Conservation (phyloP, 257 asterid genomes). For the Petunia secreta region DNA sequence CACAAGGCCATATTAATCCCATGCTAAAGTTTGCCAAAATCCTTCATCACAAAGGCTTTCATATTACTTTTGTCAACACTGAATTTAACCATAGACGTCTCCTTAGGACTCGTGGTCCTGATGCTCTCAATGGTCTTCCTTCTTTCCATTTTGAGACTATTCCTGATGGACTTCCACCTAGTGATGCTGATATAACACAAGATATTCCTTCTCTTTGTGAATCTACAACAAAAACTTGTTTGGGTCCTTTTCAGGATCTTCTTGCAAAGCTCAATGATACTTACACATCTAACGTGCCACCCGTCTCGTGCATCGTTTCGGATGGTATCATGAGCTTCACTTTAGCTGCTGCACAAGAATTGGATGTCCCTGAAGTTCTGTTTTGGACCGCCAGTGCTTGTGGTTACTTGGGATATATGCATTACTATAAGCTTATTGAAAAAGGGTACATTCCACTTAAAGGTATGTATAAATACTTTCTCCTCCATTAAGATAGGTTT, state of each 20-base stretch:
- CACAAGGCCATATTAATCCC: slow-evolving; percentile 27
- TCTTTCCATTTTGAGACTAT: slow-evolving; percentile 19
- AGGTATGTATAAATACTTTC: not conserved
- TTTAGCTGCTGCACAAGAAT: slow-evolving; percentile 20
- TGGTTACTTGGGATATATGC: slow-evolving; percentile 27
- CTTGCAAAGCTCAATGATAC: slow-evolving; percentile 8
- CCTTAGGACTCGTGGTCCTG: slow-evolving; percentile 4
- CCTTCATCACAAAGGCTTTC: not conserved
- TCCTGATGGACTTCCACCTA: slow-evolving; percentile 16
- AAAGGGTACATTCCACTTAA: slow-evolving; percentile 24
- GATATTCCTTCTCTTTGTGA: not conserved
- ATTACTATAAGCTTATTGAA: not conserved
- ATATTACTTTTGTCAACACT: not conserved
- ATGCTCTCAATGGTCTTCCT: not conserved
- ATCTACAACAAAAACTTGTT: not conserved
- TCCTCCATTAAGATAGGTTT: not conserved
- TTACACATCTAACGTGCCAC: not conserved
- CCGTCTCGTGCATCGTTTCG: slow-evolving; percentile 3
- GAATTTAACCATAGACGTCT: slow-evolving; percentile 24
- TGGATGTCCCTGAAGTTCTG: slow-evolving; percentile 15
- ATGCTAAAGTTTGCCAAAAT: slow-evolving; percentile 3
- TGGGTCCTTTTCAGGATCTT: not conserved
- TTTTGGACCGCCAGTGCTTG: slow-evolving; percentile 30
- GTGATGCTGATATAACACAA: slow-evolving; percentile 5
- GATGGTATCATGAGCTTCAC: slow-evolving; percentile 25